Evolutionary conservation across 192 early-diverging fungal species (phyloP).

Genomic region (Backusella circina): DNA sequence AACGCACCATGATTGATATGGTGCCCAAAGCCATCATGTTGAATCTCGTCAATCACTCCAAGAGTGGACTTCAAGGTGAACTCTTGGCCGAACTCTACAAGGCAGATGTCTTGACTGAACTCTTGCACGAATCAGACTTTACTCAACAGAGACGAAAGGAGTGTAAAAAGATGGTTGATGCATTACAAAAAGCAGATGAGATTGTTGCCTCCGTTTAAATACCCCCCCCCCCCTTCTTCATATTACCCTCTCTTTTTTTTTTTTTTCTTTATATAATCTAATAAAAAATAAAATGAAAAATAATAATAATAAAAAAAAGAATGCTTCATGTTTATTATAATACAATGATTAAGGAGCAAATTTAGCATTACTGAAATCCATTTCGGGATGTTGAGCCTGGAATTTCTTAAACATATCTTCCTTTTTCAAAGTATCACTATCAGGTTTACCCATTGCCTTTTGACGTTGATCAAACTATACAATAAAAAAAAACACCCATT

Average conservation of each 20-base stretch:
- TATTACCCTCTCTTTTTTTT: background rate
- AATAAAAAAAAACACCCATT: background rate
- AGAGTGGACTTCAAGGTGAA: conserved; percentile 94
- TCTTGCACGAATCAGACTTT: conserved; percentile 93
- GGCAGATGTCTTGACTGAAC: conserved; percentile 87
- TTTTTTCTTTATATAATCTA: no score
- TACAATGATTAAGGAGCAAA: conserved; percentile 5
- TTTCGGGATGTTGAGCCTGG: conserved; percentile 59
- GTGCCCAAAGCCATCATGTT: conserved; percentile 99
- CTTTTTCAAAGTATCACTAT: conserved; percentile 79
- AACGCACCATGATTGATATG: conserved; percentile 94
- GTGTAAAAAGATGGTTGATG: conserved; percentile 99
- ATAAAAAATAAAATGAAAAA: no score
- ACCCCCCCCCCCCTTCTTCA: background rate
- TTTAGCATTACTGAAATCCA: conserved; percentile 52
- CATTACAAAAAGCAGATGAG: conserved; percentile 80
- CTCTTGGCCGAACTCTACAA: conserved; percentile 96
- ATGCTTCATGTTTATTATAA: no score
- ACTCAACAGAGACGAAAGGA: conserved; percentile 89
- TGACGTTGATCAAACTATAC: conserved; percentile 85
- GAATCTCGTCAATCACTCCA: conserved; percentile 86
- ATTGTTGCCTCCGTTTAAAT: conserved; percentile 44
- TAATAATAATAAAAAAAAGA: no score
- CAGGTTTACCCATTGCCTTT: conserved; percentile 72
- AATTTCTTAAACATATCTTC: conserved; percentile 76